Base-by-base conservation (phyloP, 805 yeast species). In the Saccharomycodes ludwigii region DNA sequence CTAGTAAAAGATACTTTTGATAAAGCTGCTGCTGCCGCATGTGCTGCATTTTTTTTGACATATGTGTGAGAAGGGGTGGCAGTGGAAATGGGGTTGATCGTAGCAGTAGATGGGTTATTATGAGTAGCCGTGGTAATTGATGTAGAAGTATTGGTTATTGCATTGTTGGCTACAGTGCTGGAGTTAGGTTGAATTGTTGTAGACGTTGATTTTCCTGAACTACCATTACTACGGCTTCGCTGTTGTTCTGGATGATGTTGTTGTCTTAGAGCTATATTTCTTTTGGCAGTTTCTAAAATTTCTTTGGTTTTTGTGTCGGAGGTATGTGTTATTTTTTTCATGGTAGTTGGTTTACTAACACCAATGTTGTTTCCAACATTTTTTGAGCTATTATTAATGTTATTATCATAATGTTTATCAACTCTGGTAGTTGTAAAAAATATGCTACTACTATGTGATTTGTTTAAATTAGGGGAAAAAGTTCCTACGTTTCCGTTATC, bases 241-340 rank as follows among this genome's bases (percentile, higher is more conserved):
- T 30, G 25, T 17, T 33, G 39, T 14, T 28, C 29, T n/a, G 27
- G 26, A 15, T 33, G 31, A 10, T 24, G 29, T 10, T 31, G 40
- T 23, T 44, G 47, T 28, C 54, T 40, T 21, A 18, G 32, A 14
- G 38, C 37, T 2, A 46, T 40, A 22, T 47, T 46, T 23, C 40
- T 36, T 36, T 46, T 44, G 6, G 54, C 54, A 31, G 40, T 48
- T 18, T 52, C 52, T 27, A 52, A 35, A 15, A 54, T 54, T 15
- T 50, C 50, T 6, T 48, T 43, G 2, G 59, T 52, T 41, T 52
- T 46, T 21, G 47, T 50, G 29, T 52, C 56, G 12, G 47, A 17
- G 3, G 38, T 29, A 29, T 40, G 43, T 29, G 40, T 45, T 18
- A 30, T 33, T 18, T 25, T 11, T n/a, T 10, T 7, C 12, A 13